phyloP scores from a whole-genome alignment of 148 eudicot species.

The Vaccinium corymbosum region DNA sequence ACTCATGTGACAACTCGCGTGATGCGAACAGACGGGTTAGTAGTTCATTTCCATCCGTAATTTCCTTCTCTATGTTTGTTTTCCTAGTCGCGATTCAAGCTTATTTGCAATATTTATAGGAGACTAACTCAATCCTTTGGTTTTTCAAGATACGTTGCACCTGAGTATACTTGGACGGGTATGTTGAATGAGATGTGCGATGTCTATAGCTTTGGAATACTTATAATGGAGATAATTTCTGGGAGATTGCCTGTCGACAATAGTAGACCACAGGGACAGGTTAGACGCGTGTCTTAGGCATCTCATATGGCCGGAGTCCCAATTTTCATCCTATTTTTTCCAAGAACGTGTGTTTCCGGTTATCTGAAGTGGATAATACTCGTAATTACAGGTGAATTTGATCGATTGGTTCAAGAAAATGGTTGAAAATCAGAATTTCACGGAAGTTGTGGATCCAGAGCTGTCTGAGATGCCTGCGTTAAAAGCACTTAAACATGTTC shows the following conservation, averaged over 20 bases:
- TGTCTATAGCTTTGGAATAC: slow-evolving; percentile 66
- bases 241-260: slow-evolving; percentile 72
- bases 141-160: slow-evolving; percentile 60
- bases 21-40: slow-evolving; percentile 93
- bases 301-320: not conserved
- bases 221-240: slow-evolving; percentile 68
- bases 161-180: slow-evolving; percentile 80
- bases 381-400: slow-evolving; percentile 50
- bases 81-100: not conserved
- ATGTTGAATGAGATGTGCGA: slow-evolving; percentile 75
- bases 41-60: not conserved
- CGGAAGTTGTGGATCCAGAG: slow-evolving; percentile 78
- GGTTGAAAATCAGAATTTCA: slow-evolving; percentile 63
- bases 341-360: not conserved
- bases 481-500: slow-evolving; percentile 63
- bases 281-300: slow-evolving; percentile 4
- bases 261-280: slow-evolving; percentile 66
- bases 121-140: not conserved
- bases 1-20: slow-evolving; percentile 89
- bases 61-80: not conserved
- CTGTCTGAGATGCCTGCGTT: slow-evolving; percentile 61
- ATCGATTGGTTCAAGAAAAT: slow-evolving; percentile 71
- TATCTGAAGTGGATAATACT: not conserved
- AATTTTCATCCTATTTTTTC: not conserved
- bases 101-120: not conserved